Base-by-base conservation (phyloP, 805 yeast species). In the Clavispora fructus region DNA sequence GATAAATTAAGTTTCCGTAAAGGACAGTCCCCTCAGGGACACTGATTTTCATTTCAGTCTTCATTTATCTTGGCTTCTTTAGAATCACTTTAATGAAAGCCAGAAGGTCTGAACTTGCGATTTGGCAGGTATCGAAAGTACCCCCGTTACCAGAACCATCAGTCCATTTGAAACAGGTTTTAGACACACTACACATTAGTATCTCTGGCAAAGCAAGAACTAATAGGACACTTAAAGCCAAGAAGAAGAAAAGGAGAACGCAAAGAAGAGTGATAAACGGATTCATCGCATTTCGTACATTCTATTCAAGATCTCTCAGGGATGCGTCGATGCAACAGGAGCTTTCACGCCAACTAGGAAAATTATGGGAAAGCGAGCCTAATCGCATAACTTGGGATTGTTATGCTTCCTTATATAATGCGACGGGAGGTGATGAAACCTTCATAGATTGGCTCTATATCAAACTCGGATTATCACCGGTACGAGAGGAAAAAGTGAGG, bases 351-450 rank as follows among this genome's bases (percentile, higher is more conserved):
- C 33, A 35, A 29, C 23, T 47, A 26, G 50, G 47, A 14, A 38
- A 38, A 7, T 25, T 40, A 13, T 47, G 50, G 50, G 44, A 43
- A 28, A 30, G 19, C 13, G 50, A 47, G 28, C 44, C 41, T 9
- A 13, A 38, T 16, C 41, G 41, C 14, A 35, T 27, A 13, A 37
- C 39, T 3, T 47, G 50, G 50, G 40, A 47, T 29, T 35, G 40
- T 25, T 47, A 47, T 30, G 50, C 50, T 4, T 28, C 44, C 13
- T 41, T 30, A 19, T 47, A 47, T 43, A 47, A 47, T 38, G 50
- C 43, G 16, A 47, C 50, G 10, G 50, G 50, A 7, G 50, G 42
- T 23, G 30, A 27, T 13, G 47, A 47, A 29, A 13, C 25, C 8
- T 47, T 47, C 25, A 43, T 47, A 11, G 42, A 33, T 30, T 47